Evolutionary conservation across 371 early-diverging fungal genomes (phyloP).

Genomic region (Haplosporangium sp.): DNA sequence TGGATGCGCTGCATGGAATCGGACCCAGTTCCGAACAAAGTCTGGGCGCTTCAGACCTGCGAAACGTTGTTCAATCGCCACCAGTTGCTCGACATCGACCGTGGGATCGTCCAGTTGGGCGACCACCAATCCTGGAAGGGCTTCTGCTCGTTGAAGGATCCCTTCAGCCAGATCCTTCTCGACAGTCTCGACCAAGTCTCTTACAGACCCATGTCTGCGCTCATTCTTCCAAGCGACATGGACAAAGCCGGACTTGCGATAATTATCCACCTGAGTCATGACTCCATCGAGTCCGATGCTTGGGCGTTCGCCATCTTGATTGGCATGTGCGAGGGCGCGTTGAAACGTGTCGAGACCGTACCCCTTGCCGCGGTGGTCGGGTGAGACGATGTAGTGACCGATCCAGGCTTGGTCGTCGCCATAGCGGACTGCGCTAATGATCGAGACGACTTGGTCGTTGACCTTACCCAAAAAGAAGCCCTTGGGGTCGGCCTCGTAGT

Average conservation of each 20-base stretch:
- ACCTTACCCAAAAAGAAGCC: constrained; percentile 35
- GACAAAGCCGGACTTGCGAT: constrained; percentile 50
- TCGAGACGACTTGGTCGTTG: constrained; percentile 16
- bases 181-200: constrained; percentile 8
- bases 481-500: constrained; percentile 20
- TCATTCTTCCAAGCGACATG: constrained; percentile 34
- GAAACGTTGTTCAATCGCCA: constrained; percentile 21
- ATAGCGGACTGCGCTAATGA: constrained; percentile 31
- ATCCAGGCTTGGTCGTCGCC: constrained; percentile 51
- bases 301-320: not conserved
- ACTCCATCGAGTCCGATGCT: constrained; percentile 52
- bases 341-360: constrained; percentile 39
- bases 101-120: constrained; percentile 5
- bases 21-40: constrained; percentile 38
- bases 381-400: constrained; percentile 41
- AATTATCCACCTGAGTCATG: constrained; percentile 44
- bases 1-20: constrained; percentile 29
- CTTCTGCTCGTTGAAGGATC: not conserved
- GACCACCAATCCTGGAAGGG: not conserved
- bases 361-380: constrained; percentile 37
- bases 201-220: constrained; percentile 35
- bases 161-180: constrained; percentile 13
- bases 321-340: constrained; percentile 25
- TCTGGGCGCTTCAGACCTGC: constrained; percentile 39
- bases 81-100: constrained; percentile 30